A percentile compares a stretch with the other conserved stretches of the same genome.
These are phyloP conservation scores for Lactarius hengduanensis DNA, from an alignment of 768 basidiomycete genomes.

Conservation along the genomic window DNA sequence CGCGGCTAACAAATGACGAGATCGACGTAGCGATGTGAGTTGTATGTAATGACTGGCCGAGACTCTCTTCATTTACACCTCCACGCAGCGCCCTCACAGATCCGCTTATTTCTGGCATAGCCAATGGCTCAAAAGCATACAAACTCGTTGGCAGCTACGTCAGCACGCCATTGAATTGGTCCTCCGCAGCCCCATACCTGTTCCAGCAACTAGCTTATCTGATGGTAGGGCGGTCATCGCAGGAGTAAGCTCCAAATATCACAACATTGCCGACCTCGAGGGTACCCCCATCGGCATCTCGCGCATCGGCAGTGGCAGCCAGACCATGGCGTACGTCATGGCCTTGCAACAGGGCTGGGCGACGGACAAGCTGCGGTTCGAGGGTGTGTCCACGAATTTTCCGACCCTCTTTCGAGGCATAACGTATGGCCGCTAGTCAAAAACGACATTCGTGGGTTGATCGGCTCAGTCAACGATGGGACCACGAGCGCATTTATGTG, in stretches of 20 bases:
- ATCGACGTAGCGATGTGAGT: conserved; percentile 81
- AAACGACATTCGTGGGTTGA: conserved; percentile 75
- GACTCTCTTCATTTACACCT: neutral
- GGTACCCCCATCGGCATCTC: conserved; percentile 89
- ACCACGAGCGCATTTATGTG: conserved; percentile 91
- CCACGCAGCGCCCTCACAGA: conserved; percentile 78
- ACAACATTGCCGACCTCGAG: conserved; percentile 69
- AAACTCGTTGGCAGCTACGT: conserved; percentile 94
- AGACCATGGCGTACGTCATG: conserved; percentile 97
- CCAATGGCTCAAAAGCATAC: conserved; percentile 84
- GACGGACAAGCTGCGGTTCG: conserved; percentile 60
- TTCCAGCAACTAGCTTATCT: conserved; percentile 1
- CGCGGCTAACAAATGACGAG: conserved; percentile 67
- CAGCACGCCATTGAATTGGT: conserved; percentile 86
- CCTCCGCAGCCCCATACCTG: conserved; percentile 20
- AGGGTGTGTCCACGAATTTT: conserved; percentile 46
- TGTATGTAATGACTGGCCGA: neutral
- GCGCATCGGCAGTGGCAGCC: conserved; percentile 82
- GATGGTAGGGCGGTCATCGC: conserved; percentile 84
- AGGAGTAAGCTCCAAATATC: conserved; percentile 68
- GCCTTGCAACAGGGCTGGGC: conserved; percentile 85
- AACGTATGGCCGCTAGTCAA: conserved; percentile 50
- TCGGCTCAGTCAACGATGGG: conserved; percentile 84
- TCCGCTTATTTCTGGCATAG: conserved; percentile 87
- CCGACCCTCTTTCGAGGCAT: neutral